A percentile compares a stretch with the other conserved stretches of the same genome.
phyloP scores from a whole-genome alignment of 1,139 yeast species.

The Diutina neorugosa region DNA sequence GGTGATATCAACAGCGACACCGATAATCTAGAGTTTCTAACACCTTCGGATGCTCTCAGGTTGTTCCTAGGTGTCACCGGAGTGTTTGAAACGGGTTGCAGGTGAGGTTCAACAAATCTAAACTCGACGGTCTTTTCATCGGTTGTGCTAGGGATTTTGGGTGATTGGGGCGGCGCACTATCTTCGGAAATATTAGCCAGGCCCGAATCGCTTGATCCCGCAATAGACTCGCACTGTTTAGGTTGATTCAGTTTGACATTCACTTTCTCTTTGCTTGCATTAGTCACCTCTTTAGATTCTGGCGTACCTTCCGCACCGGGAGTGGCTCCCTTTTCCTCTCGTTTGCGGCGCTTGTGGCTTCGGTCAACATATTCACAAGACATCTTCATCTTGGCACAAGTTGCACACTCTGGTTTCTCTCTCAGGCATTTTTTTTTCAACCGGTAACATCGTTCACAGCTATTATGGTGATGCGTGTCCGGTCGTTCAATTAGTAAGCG shows the following conservation, averaged over 20 bases:
- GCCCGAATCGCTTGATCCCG: neutral
- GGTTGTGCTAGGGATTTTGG: neutral
- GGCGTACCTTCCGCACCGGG: neutral
- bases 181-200: neutral
- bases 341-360: neutral
- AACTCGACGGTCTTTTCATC: neutral
- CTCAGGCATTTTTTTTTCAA: conserved; percentile 2
- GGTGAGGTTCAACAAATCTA: neutral
- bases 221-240: neutral
- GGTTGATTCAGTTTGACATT: too few species aligned
- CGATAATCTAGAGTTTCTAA: neutral
- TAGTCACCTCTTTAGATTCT: neutral
- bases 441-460: conserved; percentile 3
- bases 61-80: neutral
- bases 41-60: neutral
- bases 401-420: neutral
- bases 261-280: neutral
- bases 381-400: neutral
- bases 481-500: neutral
- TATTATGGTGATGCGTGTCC: neutral
- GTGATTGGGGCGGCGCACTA: neutral
- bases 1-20: neutral
- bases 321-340: neutral
- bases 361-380: neutral
- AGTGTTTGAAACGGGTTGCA: neutral